phyloP scores from a whole-genome alignment of 192 early-diverging fungal species.

The Linnemannia hyalina region DNA sequence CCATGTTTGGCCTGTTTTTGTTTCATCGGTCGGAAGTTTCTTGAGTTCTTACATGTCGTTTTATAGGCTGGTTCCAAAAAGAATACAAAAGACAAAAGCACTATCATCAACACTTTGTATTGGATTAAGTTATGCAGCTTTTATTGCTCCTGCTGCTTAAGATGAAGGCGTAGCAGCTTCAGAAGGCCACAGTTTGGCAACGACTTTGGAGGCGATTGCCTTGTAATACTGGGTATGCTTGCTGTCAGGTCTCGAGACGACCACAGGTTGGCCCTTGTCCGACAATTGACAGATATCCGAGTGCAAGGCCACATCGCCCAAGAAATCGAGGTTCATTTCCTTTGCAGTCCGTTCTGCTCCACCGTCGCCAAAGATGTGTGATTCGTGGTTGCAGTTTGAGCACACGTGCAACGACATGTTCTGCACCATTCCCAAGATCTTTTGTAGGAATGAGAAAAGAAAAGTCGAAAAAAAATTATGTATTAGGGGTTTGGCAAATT shows the following conservation, averaged over 20 bases:
- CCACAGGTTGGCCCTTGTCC: constrained; percentile 83
- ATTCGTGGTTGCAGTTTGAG: constrained; percentile 81
- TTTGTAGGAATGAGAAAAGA: constrained; percentile 27
- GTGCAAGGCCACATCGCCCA: constrained; percentile 86
- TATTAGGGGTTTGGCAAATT: neutral
- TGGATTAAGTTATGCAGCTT: neutral
- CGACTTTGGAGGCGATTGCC: constrained; percentile 62
- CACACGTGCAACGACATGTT: constrained; percentile 91
- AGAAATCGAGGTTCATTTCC: constrained; percentile 74
- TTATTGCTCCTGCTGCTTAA: neutral
- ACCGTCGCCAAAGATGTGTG: constrained; percentile 84
- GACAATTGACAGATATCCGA: constrained; percentile 77
- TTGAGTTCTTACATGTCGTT: neutral
- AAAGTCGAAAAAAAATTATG: neutral
- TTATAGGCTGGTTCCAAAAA: neutral
- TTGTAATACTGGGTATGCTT: constrained; percentile 63
- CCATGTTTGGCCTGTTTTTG: neutral
- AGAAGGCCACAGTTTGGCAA: constrained; percentile 53
- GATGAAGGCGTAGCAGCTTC: neutral
- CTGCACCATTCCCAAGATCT: constrained; percentile 90
- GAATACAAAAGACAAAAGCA: neutral
- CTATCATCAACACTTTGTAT: neutral
- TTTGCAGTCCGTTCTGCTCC: constrained; percentile 69
- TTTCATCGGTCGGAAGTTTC: neutral
- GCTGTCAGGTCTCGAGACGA: constrained; percentile 68